Evolutionary conservation across 2,329 filamentous ascomycete species (phyloP).

Genomic region (Aspergillus tanneri): DNA sequence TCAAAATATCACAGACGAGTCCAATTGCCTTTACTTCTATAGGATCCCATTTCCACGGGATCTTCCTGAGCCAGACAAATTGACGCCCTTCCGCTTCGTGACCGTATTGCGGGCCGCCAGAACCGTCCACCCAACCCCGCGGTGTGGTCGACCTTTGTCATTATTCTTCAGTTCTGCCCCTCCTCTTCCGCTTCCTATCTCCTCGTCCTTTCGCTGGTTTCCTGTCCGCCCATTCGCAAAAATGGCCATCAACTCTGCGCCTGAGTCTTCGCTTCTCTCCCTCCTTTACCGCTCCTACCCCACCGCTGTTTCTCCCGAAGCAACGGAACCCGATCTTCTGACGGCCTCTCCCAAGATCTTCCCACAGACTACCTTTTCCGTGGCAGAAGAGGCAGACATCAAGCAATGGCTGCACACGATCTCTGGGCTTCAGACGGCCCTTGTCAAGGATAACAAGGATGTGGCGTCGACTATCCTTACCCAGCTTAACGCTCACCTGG

Average conservation of each 20-base stretch:
- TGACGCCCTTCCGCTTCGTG: conserved; percentile 20
- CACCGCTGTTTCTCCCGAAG: conserved; percentile 38
- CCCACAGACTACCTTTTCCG: conserved; percentile 67
- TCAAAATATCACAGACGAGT: neutral
- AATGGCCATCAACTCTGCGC: conserved; percentile 33
- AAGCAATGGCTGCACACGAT: conserved; percentile 83
- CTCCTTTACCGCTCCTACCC: conserved; percentile 49
- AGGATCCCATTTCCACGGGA: conserved; percentile 19
- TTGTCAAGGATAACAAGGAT: conserved; percentile 51
- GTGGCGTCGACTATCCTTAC: conserved; percentile 66
- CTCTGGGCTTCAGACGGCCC: conserved; percentile 62
- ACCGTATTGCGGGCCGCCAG: conserved; percentile 20
- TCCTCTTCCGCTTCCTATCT: conserved; percentile 28
- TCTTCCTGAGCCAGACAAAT: conserved; percentile 16
- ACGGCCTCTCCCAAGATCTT: conserved; percentile 62
- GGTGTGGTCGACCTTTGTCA: conserved; percentile 12
- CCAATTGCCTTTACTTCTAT: conserved; percentile 4
- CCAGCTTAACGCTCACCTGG: conserved; percentile 81
- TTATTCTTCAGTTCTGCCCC: conserved; percentile 22
- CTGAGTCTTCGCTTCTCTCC: conserved; percentile 44
- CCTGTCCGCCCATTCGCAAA: conserved; percentile 23
- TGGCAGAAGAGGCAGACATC: conserved; percentile 81
- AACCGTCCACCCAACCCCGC: conserved; percentile 22
- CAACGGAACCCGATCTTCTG: conserved; percentile 45
- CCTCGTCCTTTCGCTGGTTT: conserved; percentile 15